phyloP scores from a whole-genome alignment of 2,329 filamentous ascomycete species.

The Alternaria ethzedia region DNA sequence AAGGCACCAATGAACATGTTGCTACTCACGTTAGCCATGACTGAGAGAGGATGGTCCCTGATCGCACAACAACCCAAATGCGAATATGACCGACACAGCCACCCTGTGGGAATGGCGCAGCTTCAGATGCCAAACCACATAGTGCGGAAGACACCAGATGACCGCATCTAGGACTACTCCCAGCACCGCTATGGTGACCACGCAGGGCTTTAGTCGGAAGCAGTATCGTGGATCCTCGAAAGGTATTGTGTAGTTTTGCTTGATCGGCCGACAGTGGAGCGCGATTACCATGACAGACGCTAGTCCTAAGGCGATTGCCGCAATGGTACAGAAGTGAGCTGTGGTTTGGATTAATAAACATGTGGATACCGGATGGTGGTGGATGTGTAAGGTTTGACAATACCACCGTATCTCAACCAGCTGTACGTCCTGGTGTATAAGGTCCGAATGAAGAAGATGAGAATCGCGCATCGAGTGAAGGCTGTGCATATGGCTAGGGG shows the following conservation, averaged over 20 bases:
- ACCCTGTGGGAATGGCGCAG: constrained; percentile 31
- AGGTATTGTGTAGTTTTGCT: constrained; percentile 28
- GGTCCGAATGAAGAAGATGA: constrained; percentile 34
- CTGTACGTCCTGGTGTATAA: constrained; percentile 27
- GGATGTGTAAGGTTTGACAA: neutral
- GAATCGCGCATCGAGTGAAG: constrained; percentile 29
- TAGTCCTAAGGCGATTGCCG: constrained; percentile 17
- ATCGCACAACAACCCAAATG: constrained; percentile 29
- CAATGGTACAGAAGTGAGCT: constrained; percentile 25
- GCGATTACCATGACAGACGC: constrained; percentile 13
- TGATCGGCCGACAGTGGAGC: constrained; percentile 29
- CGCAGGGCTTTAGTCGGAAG: constrained; percentile 21
- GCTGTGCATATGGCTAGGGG: constrained; percentile 25
- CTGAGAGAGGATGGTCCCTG: neutral
- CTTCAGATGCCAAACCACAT: constrained; percentile 32
- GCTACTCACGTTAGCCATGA: constrained; percentile 16
- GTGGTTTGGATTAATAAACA: constrained; percentile 16
- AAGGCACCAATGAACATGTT: constrained; percentile 25
- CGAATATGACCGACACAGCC: constrained; percentile 32
- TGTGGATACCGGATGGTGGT: neutral
- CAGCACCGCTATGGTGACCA: constrained; percentile 11
- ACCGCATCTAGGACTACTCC: constrained; percentile 26
- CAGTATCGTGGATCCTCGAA: constrained; percentile 23
- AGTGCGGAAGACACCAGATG: constrained; percentile 34
- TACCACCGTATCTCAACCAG: constrained; percentile 31